A percentile compares a stretch with the other conserved stretches of the same genome.
These are phyloP conservation scores for Pseudomicrostroma phylloplanum DNA, from an alignment of 1,284 basidiomycete species.

Conservation along the genomic window DNA sequence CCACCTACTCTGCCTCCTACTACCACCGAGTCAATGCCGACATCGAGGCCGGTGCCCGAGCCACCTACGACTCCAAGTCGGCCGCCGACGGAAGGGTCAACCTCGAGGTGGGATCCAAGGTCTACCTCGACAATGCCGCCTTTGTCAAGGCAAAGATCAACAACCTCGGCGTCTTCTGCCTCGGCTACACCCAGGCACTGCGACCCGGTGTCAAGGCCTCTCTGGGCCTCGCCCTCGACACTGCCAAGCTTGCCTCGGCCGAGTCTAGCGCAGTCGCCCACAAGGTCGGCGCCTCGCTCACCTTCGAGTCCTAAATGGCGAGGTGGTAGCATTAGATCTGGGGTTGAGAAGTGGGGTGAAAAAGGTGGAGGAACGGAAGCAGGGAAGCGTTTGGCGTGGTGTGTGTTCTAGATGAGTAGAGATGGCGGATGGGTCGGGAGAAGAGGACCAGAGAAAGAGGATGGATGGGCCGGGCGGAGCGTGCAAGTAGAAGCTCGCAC, in stretches of 20 bases:
- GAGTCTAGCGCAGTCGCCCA: constrained; percentile 53
- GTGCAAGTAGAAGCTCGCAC: no score
- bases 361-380: no score
- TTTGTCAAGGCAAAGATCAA: constrained; percentile 98
- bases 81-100: constrained; percentile 64
- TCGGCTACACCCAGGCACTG: constrained; percentile 47
- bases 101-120: constrained; percentile 92
- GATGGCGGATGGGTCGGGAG: no score
- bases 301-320: constrained; percentile 54
- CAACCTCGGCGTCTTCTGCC: constrained; percentile 59
- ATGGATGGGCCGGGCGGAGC: no score
- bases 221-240: constrained; percentile 61
- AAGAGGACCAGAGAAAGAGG: no score
- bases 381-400: no score
- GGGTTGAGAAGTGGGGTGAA: no score
- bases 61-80: constrained; percentile 90
- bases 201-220: constrained; percentile 85
- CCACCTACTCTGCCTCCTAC: constrained; percentile 90
- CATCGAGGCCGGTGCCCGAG: constrained; percentile 84
- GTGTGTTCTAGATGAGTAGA: no score
- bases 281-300: constrained; percentile 59
- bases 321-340: no score
- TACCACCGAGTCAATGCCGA: constrained; percentile 93
- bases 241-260: constrained; percentile 38
- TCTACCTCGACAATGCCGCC: constrained; percentile 75